Conservation (phyloP, 257 asterid species). For the Ophiorrhiza pumila region DNA sequence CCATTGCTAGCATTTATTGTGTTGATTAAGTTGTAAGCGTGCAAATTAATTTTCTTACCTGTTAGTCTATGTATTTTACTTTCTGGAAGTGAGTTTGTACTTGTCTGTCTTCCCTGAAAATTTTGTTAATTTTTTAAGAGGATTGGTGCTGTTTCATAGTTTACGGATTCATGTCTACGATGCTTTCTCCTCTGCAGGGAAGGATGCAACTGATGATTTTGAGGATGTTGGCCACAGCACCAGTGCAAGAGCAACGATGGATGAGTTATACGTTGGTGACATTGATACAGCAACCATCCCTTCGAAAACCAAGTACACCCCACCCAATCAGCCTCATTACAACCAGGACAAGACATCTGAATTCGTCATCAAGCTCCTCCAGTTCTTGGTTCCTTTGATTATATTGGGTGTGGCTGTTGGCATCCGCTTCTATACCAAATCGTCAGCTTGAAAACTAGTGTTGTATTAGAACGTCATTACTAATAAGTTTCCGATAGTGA, state of each 20-base stretch:
- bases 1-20: background rate
- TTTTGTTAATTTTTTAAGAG: background rate
- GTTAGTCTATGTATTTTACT: background rate
- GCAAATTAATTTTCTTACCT: background rate
- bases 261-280: conserved; percentile 60
- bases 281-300: conserved; percentile 54
- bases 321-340: conserved; percentile 54
- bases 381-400: conserved; percentile 70
- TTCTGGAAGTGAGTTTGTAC: background rate
- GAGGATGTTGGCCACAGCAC: conserved; percentile 89
- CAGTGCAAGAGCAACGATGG: conserved; percentile 65
- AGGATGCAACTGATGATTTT: conserved; percentile 82
- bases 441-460: conserved; percentile 41
- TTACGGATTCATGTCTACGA: background rate
- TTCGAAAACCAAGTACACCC: conserved; percentile 40
- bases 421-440: conserved; percentile 68
- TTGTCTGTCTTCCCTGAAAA: background rate
- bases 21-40: background rate
- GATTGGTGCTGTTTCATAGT: background rate
- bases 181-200: conserved; percentile 40
- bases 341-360: conserved; percentile 62
- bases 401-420: conserved; percentile 70
- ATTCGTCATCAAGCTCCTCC: conserved; percentile 69
- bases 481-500: conserved; percentile 1
- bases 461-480: conserved; percentile 1